phyloP scores from a whole-genome alignment of 441 rosid species.

The Aquilaria agallochum region DNA sequence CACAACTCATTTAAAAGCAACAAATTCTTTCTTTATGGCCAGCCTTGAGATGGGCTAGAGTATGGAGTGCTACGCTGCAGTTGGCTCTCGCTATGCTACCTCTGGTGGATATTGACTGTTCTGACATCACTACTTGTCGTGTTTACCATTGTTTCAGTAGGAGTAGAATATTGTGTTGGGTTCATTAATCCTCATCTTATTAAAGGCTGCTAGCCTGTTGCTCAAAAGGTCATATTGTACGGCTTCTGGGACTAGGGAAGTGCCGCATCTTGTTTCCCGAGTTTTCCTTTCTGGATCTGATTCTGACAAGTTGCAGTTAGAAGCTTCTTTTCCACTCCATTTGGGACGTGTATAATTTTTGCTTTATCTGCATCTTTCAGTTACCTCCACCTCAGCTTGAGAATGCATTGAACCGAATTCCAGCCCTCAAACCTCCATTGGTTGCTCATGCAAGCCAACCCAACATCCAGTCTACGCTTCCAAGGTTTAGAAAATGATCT shows the following conservation, averaged over 20 bases:
- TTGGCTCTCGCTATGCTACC: too few relatives aligned
- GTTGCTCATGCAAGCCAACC: constrained; percentile 87
- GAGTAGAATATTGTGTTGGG: too few relatives aligned
- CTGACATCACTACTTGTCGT: too few relatives aligned
- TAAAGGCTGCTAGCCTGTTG: too few relatives aligned
- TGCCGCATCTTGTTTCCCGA: neutral
- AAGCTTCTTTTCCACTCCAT: constrained; percentile 2
- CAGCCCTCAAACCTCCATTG: constrained; percentile 76
- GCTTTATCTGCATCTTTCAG: constrained; percentile 30
- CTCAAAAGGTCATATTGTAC: too few relatives aligned
- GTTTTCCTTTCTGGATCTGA: neutral
- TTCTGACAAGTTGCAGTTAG: neutral
- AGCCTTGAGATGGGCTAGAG: too few relatives aligned
- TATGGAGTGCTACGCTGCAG: too few relatives aligned
- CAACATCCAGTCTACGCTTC: constrained; percentile 71
- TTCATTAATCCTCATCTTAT: too few relatives aligned
- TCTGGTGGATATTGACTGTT: too few relatives aligned
- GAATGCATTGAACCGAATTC: constrained; percentile 75
- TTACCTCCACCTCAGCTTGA: constrained; percentile 94
- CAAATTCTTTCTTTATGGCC: too few relatives aligned
- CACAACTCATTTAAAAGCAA: too few relatives aligned
- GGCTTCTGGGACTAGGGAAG: neutral
- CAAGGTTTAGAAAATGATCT: constrained; percentile 46
- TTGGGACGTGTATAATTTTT: constrained; percentile 6
- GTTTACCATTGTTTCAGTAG: too few relatives aligned